Evolutionary conservation across 1,284 basidiomycete genomes (phyloP).

Genomic region (Rhodotorula sp.): DNA sequence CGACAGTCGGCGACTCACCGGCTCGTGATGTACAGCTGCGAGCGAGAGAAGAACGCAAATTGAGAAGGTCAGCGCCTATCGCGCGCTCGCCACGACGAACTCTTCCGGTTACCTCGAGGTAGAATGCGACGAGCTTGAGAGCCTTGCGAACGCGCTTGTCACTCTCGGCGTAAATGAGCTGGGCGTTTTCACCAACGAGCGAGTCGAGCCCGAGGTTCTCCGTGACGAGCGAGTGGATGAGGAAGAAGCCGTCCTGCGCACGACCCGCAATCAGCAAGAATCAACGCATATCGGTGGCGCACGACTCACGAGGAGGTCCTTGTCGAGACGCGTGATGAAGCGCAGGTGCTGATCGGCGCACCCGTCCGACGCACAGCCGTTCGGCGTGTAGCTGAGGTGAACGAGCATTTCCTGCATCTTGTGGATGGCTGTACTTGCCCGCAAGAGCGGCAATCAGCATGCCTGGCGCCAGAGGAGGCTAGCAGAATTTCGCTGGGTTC

Average conservation of each 20-base stretch:
- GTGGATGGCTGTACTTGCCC: neutral
- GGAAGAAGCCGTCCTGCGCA: constrained; percentile 25
- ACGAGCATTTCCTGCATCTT: constrained; percentile 27
- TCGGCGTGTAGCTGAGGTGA: constrained; percentile 19
- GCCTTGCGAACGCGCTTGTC: constrained; percentile 25
- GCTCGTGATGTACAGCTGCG: constrained; percentile 19
- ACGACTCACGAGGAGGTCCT: constrained; percentile 22
- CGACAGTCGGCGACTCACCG: neutral
- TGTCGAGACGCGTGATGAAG: constrained; percentile 31
- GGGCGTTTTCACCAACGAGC: neutral
- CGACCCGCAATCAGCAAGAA: neutral
- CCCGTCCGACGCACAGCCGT: constrained; percentile 24
- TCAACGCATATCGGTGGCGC: neutral
- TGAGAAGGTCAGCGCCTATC: neutral
- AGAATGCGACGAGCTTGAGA: constrained; percentile 32
- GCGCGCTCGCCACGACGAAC: no score
- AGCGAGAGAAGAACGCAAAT: neutral
- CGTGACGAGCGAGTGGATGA: constrained; percentile 25
- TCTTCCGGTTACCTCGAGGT: constrained; percentile 4
- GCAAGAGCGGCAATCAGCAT: no score
- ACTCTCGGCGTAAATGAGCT: constrained; percentile 13
- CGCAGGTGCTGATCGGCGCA: constrained; percentile 32
- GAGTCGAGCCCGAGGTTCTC: constrained; percentile 16
- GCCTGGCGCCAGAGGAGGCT: no score
- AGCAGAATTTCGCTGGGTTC: no score